phyloP scores from a whole-genome alignment of 2,329 filamentous ascomycete genomes.

The Colletotrichum nymphaeae region DNA sequence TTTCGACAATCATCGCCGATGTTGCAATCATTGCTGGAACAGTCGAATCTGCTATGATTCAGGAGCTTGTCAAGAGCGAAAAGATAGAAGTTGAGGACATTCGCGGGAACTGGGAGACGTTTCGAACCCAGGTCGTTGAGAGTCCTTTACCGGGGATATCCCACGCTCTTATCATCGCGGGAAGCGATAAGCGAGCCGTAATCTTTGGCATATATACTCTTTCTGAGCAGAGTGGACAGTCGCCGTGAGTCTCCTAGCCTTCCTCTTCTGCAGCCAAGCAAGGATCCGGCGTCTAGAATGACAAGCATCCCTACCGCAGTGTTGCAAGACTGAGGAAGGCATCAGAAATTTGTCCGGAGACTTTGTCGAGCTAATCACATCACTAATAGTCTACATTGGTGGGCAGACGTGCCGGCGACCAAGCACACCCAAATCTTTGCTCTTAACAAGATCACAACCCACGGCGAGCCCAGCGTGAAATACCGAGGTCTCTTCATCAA shows the following conservation, averaged over 20 bases:
- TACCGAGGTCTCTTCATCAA: conserved; percentile 73
- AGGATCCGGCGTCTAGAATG: not conserved
- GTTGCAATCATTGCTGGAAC: conserved; percentile 23
- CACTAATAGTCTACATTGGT: conserved; percentile 63
- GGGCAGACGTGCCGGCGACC: conserved; percentile 66
- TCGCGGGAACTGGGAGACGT: conserved; percentile 66
- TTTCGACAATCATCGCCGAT: not conserved
- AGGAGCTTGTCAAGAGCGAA: conserved; percentile 29
- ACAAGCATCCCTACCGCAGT: not conserved
- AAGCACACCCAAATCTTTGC: conserved; percentile 61
- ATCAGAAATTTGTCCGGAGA: too few species aligned
- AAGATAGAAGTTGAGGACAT: conserved; percentile 40
- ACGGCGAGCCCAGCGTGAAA: conserved; percentile 66
- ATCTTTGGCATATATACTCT: conserved; percentile 71
- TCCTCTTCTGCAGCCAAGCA: too few species aligned
- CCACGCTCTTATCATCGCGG: conserved; percentile 65
- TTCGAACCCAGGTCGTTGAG: conserved; percentile 58
- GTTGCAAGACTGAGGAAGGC: not conserved
- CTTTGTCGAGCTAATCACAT: not conserved
- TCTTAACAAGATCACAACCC: conserved; percentile 41
- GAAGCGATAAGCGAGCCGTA: conserved; percentile 68
- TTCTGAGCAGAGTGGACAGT: conserved; percentile 71
- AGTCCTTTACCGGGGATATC: conserved; percentile 54
- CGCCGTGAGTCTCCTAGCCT: conserved; percentile 49
- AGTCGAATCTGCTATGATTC: conserved; percentile 38